These are phyloP conservation scores for Omphalotus guepiniiformis DNA, from an alignment of 768 basidiomycete species.

Conservation along the genomic window DNA sequence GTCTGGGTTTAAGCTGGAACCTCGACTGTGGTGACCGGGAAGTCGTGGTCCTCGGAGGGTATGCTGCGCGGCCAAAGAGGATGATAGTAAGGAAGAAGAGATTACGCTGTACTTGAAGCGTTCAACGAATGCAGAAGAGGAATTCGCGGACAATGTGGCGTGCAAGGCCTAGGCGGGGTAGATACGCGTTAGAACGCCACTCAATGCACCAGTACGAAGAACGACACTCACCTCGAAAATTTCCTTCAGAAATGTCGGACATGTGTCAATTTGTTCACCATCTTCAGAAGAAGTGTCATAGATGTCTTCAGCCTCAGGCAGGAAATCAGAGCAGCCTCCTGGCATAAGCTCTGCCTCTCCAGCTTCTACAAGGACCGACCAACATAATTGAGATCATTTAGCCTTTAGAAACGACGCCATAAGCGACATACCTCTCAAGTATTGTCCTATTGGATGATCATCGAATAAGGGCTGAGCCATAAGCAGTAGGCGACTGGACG, in stretches of 20 bases:
- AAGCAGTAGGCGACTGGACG: conserved; percentile 14
- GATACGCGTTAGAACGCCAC: conserved; percentile 1
- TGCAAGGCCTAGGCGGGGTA: conserved; percentile 10
- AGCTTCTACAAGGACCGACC: conserved; percentile 44
- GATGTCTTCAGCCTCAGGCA: conserved; percentile 33
- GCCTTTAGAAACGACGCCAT: background rate
- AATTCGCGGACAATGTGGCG: conserved; percentile 23
- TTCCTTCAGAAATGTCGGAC: conserved; percentile 30
- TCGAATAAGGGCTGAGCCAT: conserved; percentile 82
- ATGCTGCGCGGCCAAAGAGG: conserved; percentile 43
- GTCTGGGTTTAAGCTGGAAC: conserved; percentile 33
- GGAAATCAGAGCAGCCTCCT: conserved; percentile 40
- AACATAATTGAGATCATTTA: conserved; percentile 6
- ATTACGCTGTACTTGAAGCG: conserved; percentile 84
- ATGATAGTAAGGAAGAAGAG: conserved; percentile 70
- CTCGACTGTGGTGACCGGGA: conserved; percentile 48
- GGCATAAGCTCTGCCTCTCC: conserved; percentile 61
- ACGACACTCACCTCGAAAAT: conserved; percentile 36
- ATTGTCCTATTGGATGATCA: conserved; percentile 71
- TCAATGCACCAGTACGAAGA: too few species aligned
- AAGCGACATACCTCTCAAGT: conserved; percentile 53
- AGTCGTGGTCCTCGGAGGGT: conserved; percentile 28
- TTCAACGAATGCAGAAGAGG: conserved; percentile 56
- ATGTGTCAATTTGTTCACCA: conserved; percentile 25
- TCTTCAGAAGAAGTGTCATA: conserved; percentile 25